A percentile compares a stretch with the other conserved stretches of the same genome.
phyloP scores from a whole-genome alignment of 169 alveolate species.

The Eimeria acervulina region DNA sequence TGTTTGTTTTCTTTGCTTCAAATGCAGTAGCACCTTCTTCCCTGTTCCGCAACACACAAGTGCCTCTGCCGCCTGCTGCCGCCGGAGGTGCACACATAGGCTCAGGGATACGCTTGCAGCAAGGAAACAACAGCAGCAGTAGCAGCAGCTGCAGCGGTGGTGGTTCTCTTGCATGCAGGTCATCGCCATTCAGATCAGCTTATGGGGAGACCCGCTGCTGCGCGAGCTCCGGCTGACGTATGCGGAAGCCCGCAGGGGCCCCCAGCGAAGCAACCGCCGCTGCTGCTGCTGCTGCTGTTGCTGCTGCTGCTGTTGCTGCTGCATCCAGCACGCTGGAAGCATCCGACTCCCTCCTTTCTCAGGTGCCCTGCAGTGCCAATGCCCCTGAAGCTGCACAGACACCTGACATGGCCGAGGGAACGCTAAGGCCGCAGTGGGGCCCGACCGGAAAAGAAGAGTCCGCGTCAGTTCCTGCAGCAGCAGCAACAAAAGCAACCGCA shows the following conservation, averaged over 20 bases:
- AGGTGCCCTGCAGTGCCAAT: constrained; percentile 30
- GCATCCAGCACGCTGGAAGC: constrained; percentile 5
- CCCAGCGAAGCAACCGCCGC: constrained; percentile 20
- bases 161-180: background rate
- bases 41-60: background rate
- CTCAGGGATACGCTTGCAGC: background rate
- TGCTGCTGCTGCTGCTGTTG: constrained; percentile 9
- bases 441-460: background rate
- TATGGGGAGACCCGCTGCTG: constrained; percentile 14
- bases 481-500: constrained; percentile 17
- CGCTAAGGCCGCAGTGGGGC: constrained; percentile 18
- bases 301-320: constrained; percentile 9
- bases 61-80: background rate
- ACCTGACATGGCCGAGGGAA: constrained; percentile 25
- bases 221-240: background rate
- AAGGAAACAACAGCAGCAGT: background rate
- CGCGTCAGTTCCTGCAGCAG: constrained; percentile 12
- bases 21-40: background rate
- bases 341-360: background rate
- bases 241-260: constrained; percentile 31
- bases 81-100: constrained; percentile 4
- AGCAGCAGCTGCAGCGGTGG: background rate
- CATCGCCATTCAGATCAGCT: background rate
- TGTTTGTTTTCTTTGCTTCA: background rate
- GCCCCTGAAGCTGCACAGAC: constrained; percentile 7